Evolutionary conservation across 2,329 filamentous ascomycete genomes (phyloP).

Genomic region (Microdochium bolleyi): DNA sequence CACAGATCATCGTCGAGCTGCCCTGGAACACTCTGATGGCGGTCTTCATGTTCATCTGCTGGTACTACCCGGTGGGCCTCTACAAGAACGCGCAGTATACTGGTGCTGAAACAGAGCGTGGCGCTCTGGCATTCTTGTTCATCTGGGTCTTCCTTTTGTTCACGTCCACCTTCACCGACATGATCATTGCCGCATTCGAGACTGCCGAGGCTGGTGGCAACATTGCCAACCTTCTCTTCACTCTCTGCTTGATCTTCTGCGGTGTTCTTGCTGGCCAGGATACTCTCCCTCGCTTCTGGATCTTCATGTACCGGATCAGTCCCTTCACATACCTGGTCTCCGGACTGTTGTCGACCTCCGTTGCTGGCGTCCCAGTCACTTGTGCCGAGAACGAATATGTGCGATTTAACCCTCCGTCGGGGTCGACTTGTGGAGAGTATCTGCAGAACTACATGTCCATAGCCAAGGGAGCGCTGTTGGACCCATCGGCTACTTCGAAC

Average conservation of each 20-base stretch:
- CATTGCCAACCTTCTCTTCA: constrained; percentile 68
- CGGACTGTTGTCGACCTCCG: constrained; percentile 54
- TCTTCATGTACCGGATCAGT: constrained; percentile 66
- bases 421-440: constrained; percentile 48
- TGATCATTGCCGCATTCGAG: constrained; percentile 69
- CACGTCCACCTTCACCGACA: constrained; percentile 71
- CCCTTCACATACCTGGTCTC: constrained; percentile 69
- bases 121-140: constrained; percentile 72
- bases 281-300: constrained; percentile 66
- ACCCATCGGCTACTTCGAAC: constrained; percentile 28
- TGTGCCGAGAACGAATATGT: constrained; percentile 61
- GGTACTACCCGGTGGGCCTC: constrained; percentile 82
- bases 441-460: constrained; percentile 34
- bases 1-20: constrained; percentile 76
- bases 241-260: constrained; percentile 66
- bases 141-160: constrained; percentile 71
- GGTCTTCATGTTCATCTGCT: constrained; percentile 69
- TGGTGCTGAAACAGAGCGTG: constrained; percentile 57
- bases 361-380: constrained; percentile 50
- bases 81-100: constrained; percentile 60
- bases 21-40: constrained; percentile 76
- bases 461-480: constrained; percentile 38
- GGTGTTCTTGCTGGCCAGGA: constrained; percentile 59
- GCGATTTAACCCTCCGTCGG: constrained; percentile 47
- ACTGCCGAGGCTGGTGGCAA: constrained; percentile 69